Conservation (phyloP, 108 stramenopile species). For the Pseudonitzschia multiseries region DNA sequence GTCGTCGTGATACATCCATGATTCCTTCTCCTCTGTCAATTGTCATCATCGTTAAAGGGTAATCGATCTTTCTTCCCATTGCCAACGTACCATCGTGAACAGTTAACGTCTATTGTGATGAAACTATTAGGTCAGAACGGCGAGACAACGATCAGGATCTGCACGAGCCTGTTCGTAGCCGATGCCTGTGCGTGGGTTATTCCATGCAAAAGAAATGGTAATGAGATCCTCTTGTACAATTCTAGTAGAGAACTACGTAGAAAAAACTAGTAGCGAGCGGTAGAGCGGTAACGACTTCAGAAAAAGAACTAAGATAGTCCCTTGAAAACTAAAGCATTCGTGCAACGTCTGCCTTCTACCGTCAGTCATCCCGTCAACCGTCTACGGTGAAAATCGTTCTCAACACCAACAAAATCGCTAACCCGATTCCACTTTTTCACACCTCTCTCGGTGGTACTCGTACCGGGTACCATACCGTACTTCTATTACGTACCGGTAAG, state of each 20-base stretch:
- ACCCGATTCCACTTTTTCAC: too few species aligned
- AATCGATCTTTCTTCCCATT: neutral
- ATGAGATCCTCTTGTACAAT: neutral
- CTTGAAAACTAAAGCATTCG: neutral
- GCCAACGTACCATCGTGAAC: slow-evolving; percentile 18
- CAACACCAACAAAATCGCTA: neutral
- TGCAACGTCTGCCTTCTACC: neutral
- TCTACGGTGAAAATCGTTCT: neutral
- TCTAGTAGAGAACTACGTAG: slow-evolving; percentile 6
- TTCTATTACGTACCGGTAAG: too few species aligned
- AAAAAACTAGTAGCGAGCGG: slow-evolving; percentile 11
- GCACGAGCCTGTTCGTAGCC: neutral
- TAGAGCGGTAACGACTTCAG: slow-evolving; percentile 11
- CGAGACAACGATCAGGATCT: neutral
- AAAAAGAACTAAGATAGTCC: neutral
- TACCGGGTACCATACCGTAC: too few species aligned
- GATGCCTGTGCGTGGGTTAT: too few species aligned
- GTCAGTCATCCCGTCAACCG: neutral
- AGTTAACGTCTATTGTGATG: slow-evolving; percentile 8
- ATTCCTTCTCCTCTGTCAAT: too few species aligned
- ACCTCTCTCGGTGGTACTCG: too few species aligned
- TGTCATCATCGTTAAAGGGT: too few species aligned
- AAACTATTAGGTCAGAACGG: neutral
- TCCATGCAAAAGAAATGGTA: neutral
- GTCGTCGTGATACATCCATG: neutral